phyloP scores from a whole-genome alignment of 1,284 basidiomycete species.

The Ceratobasidium theobromae region DNA sequence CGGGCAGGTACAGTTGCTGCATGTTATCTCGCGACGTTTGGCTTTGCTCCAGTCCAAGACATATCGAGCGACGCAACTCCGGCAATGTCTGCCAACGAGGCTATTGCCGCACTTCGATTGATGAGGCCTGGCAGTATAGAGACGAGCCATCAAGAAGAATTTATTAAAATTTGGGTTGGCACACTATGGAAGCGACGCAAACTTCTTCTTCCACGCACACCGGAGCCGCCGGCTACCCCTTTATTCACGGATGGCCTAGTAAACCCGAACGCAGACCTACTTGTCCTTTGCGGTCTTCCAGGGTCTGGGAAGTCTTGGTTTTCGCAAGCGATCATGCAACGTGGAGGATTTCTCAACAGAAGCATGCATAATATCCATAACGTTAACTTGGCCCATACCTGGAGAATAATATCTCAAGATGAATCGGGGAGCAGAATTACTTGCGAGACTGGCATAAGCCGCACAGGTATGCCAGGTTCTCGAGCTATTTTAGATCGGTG shows the following conservation, averaged over 20 bases:
- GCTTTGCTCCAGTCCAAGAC: conserved; percentile 48
- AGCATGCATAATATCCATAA: not conserved
- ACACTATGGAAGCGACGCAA: conserved; percentile 60
- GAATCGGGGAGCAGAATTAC: conserved; percentile 52
- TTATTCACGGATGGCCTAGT: conserved; percentile 50
- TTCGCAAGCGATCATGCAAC: conserved; percentile 47
- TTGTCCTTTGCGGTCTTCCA: conserved; percentile 59
- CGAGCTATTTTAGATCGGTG: conserved; percentile 58
- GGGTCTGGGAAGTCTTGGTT: conserved; percentile 64
- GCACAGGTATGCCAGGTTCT: conserved; percentile 40
- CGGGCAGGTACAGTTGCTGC: conserved; percentile 63
- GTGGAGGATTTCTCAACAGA: conserved; percentile 14
- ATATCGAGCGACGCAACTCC: conserved; percentile 48
- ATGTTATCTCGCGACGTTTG: conserved; percentile 59
- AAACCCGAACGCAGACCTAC: conserved; percentile 44
- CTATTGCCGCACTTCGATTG: conserved; percentile 51
- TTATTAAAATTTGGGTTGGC: conserved; percentile 59
- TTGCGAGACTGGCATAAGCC: conserved; percentile 55
- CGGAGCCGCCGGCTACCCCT: conserved; percentile 53
- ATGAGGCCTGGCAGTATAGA: conserved; percentile 59
- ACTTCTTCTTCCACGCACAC: conserved; percentile 51
- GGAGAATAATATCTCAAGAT: conserved; percentile 57
- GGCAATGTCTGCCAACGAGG: conserved; percentile 51
- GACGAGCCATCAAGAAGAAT: conserved; percentile 56
- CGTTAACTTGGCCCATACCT: conserved; percentile 47